Evolutionary conservation across 768 basidiomycete species (phyloP), one percentile per base, ranked within the genome.

Genomic region (Ramaria rubella): DNA sequence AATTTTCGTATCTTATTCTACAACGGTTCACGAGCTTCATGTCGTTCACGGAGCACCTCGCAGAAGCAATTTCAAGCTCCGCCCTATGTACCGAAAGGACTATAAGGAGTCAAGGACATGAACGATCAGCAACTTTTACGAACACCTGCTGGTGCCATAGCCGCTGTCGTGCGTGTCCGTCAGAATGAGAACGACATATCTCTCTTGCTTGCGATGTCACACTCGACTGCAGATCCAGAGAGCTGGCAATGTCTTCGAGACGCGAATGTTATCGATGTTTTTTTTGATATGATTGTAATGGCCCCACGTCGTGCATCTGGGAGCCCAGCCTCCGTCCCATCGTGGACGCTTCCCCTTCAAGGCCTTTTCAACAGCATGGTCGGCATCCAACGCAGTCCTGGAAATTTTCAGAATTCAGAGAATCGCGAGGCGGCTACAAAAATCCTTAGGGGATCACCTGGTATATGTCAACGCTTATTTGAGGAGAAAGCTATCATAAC

Each of bases 301-400:
- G 27, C 2, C 17, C 24, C 31, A 17, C 43, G 31, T 30, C 29
- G 45, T 31, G 24, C 44, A 46, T 33, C 5, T 17, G 55, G 23
- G 14, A 15, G 29, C 48, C 44, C 17, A 31, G n/a, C 2, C 23
- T 19, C 43, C 21, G 29, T 56, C 19, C 55, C 55, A 12, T 49
- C 24, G 15, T 56, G 55, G 54, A 27, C 38, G n/a, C 27, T 55
- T 15, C 54, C 54, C 17, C 27, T 55, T 11, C 54, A 55, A 55
- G 54, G 54, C 4, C 29, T 29, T 17, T 55, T 55, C 21, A 55
- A 55, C 24, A 12, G 19, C 15, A 48, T 56, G 55, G 55, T 56
- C 29, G 44, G 55, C 23, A 48, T 56, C 14, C 43, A 36, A 23
- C 55, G 55, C 27, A 56, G 29, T 19, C 31, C 43, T 19, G 30